Evolutionary conservation across 1,139 yeast genomes (phyloP).

Genomic region (Groenewaldozyma sp.): DNA sequence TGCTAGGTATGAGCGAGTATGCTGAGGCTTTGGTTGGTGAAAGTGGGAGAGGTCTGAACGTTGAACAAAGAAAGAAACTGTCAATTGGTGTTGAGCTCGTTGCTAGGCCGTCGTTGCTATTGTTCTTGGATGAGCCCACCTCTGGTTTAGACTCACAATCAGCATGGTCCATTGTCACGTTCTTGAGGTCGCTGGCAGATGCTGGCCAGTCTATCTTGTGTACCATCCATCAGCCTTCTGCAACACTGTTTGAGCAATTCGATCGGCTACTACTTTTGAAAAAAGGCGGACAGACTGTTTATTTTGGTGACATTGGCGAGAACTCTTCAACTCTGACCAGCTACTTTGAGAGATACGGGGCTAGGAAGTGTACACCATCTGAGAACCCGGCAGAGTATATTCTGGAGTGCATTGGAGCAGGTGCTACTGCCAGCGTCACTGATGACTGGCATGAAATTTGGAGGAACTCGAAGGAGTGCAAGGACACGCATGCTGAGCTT

Average conservation of each 20-base stretch:
- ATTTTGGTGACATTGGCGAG: slow-evolving; percentile 57
- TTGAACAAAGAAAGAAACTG: slow-evolving; percentile 56
- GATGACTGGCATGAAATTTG: slow-evolving; percentile 39
- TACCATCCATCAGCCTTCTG: slow-evolving; percentile 53
- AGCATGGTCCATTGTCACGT: slow-evolving; percentile 47
- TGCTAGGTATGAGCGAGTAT: slow-evolving; percentile 50
- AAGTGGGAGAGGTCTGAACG: slow-evolving; percentile 51
- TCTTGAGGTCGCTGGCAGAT: slow-evolving; percentile 42
- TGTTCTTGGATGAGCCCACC: slow-evolving; percentile 51
- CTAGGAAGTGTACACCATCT: slow-evolving; percentile 36
- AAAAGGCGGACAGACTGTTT: slow-evolving; percentile 55
- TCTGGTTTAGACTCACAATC: slow-evolving; percentile 54
- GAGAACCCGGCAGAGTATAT: slow-evolving; percentile 65
- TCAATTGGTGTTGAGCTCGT: slow-evolving; percentile 58
- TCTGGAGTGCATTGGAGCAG: slow-evolving; percentile 56
- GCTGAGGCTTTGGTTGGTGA: slow-evolving; percentile 58
- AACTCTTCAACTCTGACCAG: slow-evolving; percentile 40
- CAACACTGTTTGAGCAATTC: slow-evolving; percentile 44
- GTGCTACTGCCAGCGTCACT: slow-evolving; percentile 47
- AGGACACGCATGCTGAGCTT: slow-evolving; percentile 31
- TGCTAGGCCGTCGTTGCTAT: slow-evolving; percentile 44
- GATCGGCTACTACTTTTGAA: slow-evolving; percentile 42
- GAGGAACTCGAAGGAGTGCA: slow-evolving; percentile 34
- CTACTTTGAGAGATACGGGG: slow-evolving; percentile 51
- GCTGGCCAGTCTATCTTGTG: slow-evolving; percentile 51